A percentile compares a stretch with the other conserved stretches of the same genome.
These are phyloP conservation scores for Leishmania arabica DNA, from an alignment of 208 protist species.

Conservation along the genomic window DNA sequence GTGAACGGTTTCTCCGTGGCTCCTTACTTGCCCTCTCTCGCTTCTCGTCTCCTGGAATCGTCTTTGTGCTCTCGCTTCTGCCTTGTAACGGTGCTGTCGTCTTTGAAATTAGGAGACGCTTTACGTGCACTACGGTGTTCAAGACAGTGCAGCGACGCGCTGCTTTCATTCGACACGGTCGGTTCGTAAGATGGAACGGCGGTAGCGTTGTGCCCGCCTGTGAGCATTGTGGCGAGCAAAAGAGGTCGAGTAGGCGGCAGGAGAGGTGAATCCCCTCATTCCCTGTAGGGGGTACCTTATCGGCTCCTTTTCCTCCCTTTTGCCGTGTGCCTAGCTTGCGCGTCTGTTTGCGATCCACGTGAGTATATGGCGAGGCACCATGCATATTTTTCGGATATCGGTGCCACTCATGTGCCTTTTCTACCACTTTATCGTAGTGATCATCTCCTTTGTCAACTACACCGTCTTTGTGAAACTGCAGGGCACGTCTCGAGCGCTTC, in stretches of 20 bases:
- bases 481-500: slow-evolving; percentile 1
- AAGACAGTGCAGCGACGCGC: neutral
- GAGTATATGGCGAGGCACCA: slow-evolving; percentile 2
- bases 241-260: neutral
- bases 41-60: neutral
- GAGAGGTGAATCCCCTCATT: neutral
- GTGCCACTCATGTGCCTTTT: slow-evolving; percentile 64
- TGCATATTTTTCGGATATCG: slow-evolving; percentile 64
- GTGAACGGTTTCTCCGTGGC: neutral
- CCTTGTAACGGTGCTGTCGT: neutral
- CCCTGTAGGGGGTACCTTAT: neutral
- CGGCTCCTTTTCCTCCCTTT: neutral
- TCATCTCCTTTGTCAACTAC: slow-evolving; percentile 63
- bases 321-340: neutral
- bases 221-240: neutral
- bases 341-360: neutral
- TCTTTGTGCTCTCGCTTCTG: neutral
- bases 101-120: too few species aligned
- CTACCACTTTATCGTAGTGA: slow-evolving; percentile 60
- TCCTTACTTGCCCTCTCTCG: neutral
- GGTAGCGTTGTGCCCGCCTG: too few species aligned
- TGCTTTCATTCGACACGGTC: neutral
- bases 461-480: slow-evolving; percentile 37
- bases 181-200: neutral
- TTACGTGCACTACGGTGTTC: neutral